A percentile compares a stretch with the other conserved stretches of the same genome.
These are phyloP conservation scores for Fusarium globosum DNA, from an alignment of 2,329 filamentous ascomycete genomes.

Conservation along the genomic window DNA sequence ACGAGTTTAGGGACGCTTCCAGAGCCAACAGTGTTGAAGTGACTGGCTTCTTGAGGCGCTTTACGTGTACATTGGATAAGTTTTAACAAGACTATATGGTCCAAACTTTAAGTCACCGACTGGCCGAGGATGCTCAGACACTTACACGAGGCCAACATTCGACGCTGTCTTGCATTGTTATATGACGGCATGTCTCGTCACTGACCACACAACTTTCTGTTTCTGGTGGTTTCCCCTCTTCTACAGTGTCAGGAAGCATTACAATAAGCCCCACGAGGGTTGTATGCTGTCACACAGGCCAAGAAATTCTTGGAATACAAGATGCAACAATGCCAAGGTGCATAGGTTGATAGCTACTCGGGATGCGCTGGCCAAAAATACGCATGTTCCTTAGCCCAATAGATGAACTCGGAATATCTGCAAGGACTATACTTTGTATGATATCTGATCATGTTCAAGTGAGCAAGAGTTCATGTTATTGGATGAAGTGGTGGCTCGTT, in stretches of 20 bases:
- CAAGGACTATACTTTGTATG: background rate
- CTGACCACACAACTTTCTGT: background rate
- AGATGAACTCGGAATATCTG: background rate
- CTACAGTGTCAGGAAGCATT: background rate
- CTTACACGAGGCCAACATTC: background rate
- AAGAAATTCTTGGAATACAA: background rate
- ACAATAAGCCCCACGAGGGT: background rate
- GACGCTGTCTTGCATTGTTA: background rate
- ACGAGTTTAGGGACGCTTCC: background rate
- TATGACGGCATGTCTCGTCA: background rate
- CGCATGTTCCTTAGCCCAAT: background rate
- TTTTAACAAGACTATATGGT: background rate
- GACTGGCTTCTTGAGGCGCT: background rate
- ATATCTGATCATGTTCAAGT: background rate
- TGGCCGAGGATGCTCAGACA: background rate
- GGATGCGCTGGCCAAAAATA: background rate
- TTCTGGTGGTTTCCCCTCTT: background rate
- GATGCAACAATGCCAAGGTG: background rate
- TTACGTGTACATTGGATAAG: background rate
- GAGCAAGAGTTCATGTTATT: slow-evolving; percentile 10
- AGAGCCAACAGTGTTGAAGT: background rate
- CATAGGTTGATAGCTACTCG: background rate
- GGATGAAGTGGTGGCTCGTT: slow-evolving; percentile 27
- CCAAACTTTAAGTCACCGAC: background rate
- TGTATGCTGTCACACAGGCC: background rate